Evolutionary conservation across 2,329 filamentous ascomycete genomes (phyloP), one percentile per base, ranked within the genome.

Genomic region (Tolypocladium capitatum): DNA sequence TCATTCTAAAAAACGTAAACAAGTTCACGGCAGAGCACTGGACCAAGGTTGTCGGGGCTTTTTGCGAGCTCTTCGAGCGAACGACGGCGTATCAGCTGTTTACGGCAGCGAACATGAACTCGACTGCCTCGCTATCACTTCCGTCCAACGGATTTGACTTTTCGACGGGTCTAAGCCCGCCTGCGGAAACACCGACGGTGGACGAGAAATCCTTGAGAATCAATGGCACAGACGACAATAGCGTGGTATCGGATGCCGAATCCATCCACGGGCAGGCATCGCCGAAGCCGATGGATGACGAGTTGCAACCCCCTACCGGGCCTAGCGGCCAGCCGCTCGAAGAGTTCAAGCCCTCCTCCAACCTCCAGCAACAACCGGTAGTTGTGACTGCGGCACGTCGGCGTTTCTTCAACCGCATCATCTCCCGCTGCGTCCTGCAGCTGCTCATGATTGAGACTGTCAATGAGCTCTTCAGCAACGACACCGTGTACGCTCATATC

Each of bases 371-470:
- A 63, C 88, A 94, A 50, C 88, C 91, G 0, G 78, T 95, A 6
- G 86, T 94, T 1, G 91, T 99, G 5, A 97, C 92, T 1, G 88
- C 89, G 2, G 89, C 92, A 0, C 85, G 92, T 27, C 81, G 92
- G 33, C 84, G 90, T 46, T 96, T 96, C 72, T 98, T 98, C 75
- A 98, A 98, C 69, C 86, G 91, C 56, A 99, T 99, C 65, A 99
- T 99, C 66, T 96, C 91, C 14, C 91, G 94, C 55, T 99, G 92
- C 63, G 94, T 98, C 4, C 73, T 99, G 9, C 94, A 98, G 65
- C 78, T 98, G 2, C 80, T 99, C 53, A 98, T 98, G 89, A 98
- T 98, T 57, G 94, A 98, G 66, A 99, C 94, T 0, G 94, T 99
- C 38, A 94, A 94, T 60, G 94, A 99, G 66, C 80, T 99, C 44